Evolutionary conservation across 139 green algal genomes (phyloP), one percentile per base, ranked within the genome.

Genomic region (Tetradesmus obliquus): DNA sequence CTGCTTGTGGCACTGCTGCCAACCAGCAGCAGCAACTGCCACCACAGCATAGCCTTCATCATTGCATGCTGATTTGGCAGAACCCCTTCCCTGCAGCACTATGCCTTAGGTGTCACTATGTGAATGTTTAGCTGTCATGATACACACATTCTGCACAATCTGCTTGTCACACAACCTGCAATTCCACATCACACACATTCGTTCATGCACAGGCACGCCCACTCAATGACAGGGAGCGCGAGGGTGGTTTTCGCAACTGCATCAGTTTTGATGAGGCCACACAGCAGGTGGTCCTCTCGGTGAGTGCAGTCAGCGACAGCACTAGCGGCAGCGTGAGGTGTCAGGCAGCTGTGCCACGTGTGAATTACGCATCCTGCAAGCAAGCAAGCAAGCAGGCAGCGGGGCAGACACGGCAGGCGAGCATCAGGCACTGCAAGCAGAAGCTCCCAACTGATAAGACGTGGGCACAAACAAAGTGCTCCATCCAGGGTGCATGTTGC

Each of bases 191-290:
- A 76, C 66, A 76, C 19, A 13, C 57, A 55, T 69, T 62, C 51
- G 7, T 24, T 81, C 85, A 66, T 82, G 12, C 79, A 53, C 90
- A 97, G 95, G 94, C 96, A 5, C 95, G 95, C 2, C 95, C 95
- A 12, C 55, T 97, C 9, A 97, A 95, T 69, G 62, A 91, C 15
- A 79, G 93, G 5, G 95, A 97, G 82, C 89, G 88, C 1, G 88
- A 93, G 13, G 93, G 95, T 45, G 95, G 95, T 10, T 89, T 94
- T 55, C 84, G 95, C 20, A 93, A 91, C 4, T 97, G 95, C 82
- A 94, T 97, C 3, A 86, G 24, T 19, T 96, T 97, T 76, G 95
- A 97, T 91, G 95, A 97, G 24, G 89, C 92, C 0, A 96, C 93
- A 0, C 92, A 87, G 51, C 95, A 97, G 91, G 95, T 97, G 20